Evolutionary conservation across 768 basidiomycete species (phyloP).

Genomic region (Boletus rubropictus): DNA sequence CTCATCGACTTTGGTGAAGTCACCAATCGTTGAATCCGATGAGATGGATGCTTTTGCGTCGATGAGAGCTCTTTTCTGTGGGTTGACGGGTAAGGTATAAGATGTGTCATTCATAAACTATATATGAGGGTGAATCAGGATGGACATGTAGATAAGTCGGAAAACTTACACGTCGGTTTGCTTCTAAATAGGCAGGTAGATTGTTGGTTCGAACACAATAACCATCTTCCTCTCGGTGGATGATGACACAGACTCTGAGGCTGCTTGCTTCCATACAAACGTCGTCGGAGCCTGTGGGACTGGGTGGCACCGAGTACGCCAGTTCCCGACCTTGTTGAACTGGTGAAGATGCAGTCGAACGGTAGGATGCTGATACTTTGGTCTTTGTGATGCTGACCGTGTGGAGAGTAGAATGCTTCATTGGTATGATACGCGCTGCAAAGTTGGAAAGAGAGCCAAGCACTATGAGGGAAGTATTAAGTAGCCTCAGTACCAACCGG

Average conservation of each 20-base stretch:
- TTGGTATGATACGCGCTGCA: conserved; percentile 35
- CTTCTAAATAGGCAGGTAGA: conserved; percentile 68
- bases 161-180: conserved; percentile 66
- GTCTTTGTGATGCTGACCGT: conserved; percentile 14
- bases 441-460: conserved; percentile 41
- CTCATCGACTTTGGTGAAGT: conserved; percentile 78
- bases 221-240: conserved; percentile 49
- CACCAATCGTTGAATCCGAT: conserved; percentile 72
- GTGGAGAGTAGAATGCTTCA: conserved; percentile 56
- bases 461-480: conserved; percentile 28
- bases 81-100: conserved; percentile 53
- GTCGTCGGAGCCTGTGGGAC: conserved; percentile 39
- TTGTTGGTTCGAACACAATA: conserved; percentile 72
- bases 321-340: conserved; percentile 25
- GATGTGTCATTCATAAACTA: conserved; percentile 47
- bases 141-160: background rate
- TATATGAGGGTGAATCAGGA: conserved; percentile 12
- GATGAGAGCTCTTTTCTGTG: conserved; percentile 61
- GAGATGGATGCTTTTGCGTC: conserved; percentile 83
- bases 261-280: conserved; percentile 35
- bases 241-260: conserved; percentile 59
- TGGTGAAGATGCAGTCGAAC: conserved; percentile 14
- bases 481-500: background rate
- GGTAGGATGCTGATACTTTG: conserved; percentile 10
- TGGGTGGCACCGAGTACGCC: conserved; percentile 39